Percentiles rank a stretch among this genome's conserved stretches.
phyloP scores from a whole-genome alignment of 371 early-diverging fungal genomes.

The Mortierella sp. region DNA sequence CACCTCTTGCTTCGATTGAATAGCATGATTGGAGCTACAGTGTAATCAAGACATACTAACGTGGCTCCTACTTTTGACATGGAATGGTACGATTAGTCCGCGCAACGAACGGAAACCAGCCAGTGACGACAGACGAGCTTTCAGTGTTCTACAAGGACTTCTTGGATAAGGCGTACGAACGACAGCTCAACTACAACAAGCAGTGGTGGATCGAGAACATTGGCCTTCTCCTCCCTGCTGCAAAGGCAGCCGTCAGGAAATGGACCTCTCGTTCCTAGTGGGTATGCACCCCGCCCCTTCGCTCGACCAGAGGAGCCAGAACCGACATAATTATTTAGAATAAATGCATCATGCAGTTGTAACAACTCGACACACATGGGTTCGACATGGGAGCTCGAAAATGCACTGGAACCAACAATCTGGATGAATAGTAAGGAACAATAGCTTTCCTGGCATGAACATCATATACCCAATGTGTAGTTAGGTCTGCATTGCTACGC shows the following conservation, averaged over 20 bases:
- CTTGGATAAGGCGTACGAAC: slow-evolving; percentile 75
- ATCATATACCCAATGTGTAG: too few relatives aligned
- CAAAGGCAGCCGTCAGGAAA: slow-evolving; percentile 68
- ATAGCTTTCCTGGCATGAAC: too few relatives aligned
- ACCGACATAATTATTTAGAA: background rate
- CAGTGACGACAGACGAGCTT: slow-evolving; percentile 78
- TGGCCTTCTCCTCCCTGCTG: slow-evolving; percentile 76
- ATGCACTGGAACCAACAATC: too few relatives aligned
- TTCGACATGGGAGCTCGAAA: too few relatives aligned
- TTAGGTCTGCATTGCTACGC: too few relatives aligned
- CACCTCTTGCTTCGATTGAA: background rate
- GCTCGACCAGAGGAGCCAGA: too few relatives aligned
- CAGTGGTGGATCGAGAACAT: slow-evolving; percentile 82
- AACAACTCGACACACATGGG: too few relatives aligned
- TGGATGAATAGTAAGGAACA: too few relatives aligned
- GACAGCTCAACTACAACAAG: slow-evolving; percentile 84
- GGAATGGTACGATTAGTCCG: slow-evolving; percentile 22
- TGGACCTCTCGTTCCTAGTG: slow-evolving; percentile 23
- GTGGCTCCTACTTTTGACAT: background rate
- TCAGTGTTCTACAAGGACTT: slow-evolving; percentile 86
- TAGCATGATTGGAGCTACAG: background rate
- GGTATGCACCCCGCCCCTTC: background rate
- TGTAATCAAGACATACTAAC: background rate
- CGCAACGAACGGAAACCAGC: slow-evolving; percentile 58
- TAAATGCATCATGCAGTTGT: background rate